Percentiles rank a stretch among this genome's conserved stretches.
These are phyloP conservation scores for Ramalina peruviana DNA, from an alignment of 495 filamentous ascomycete species.

Conservation along the genomic window DNA sequence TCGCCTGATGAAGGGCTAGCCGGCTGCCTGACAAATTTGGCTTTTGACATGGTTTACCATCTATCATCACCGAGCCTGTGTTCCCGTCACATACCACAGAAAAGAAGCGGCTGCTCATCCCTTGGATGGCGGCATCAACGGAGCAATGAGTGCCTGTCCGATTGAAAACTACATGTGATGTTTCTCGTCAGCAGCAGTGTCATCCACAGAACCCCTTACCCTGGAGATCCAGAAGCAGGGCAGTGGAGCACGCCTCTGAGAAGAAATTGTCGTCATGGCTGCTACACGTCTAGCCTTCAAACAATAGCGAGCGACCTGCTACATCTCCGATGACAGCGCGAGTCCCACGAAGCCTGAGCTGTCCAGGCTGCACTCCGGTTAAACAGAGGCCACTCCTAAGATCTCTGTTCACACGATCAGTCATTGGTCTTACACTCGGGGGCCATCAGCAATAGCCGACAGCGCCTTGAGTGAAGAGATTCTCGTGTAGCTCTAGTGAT, in stretches of 20 bases:
- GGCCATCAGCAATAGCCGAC: conserved; percentile 4
- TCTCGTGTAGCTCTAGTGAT: conserved; percentile 18
- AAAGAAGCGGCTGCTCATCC: neutral
- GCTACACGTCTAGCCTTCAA: conserved; percentile 10
- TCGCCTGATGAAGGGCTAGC: conserved; percentile 8
- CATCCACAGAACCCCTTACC: neutral
- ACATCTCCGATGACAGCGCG: neutral
- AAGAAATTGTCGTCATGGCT: conserved; percentile 16
- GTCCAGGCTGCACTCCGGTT: conserved; percentile 1
- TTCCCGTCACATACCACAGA: neutral
- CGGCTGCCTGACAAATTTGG: conserved; percentile 42
- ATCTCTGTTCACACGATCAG: conserved; percentile 22
- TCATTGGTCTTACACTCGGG: conserved; percentile 11
- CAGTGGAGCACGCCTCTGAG: conserved; percentile 11
- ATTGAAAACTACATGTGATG: conserved; percentile 27
- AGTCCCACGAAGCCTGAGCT: neutral
- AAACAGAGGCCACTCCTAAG: conserved; percentile 15
- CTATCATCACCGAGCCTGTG: conserved; percentile 33
- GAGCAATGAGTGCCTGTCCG: conserved; percentile 18
- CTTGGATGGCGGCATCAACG: neutral
- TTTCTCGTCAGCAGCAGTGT: conserved; percentile 13
- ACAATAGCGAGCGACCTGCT: neutral
- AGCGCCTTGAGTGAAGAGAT: neutral
- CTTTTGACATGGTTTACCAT: conserved; percentile 29
- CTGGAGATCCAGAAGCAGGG: neutral